A percentile compares a stretch with the other conserved stretches of the same genome.
Evolutionary conservation across 306 rosid species (phyloP).

Genomic region (Castanospermum australe): DNA sequence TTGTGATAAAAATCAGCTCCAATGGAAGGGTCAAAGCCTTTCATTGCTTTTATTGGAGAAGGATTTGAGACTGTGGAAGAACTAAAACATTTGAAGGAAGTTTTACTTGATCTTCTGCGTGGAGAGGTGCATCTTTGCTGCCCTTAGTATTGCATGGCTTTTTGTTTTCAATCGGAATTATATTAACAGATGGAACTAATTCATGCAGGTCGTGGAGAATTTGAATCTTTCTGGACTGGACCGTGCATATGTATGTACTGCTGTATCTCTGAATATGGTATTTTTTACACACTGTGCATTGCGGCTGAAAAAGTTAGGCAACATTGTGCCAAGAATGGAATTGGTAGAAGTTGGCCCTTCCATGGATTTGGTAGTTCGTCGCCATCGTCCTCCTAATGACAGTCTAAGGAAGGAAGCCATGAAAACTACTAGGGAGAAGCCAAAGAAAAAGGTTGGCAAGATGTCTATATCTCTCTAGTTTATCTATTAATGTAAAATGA

Average conservation of each 20-base stretch:
- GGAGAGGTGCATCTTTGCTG: slow-evolving; percentile 65
- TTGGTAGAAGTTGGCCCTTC: slow-evolving; percentile 92
- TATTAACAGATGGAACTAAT: slow-evolving; percentile 1
- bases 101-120: slow-evolving; percentile 74
- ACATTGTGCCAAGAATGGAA: slow-evolving; percentile 85
- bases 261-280: slow-evolving; percentile 72
- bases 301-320: slow-evolving; percentile 84
- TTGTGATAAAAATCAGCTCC: slow-evolving; percentile 84
- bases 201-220: slow-evolving; percentile 76
- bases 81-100: slow-evolving; percentile 88
- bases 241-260: slow-evolving; percentile 74
- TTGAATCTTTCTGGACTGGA: slow-evolving; percentile 84
- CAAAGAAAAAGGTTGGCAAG: slow-evolving; percentile 80
- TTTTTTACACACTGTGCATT: slow-evolving; percentile 83
- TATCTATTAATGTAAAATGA: neutral
- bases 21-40: slow-evolving; percentile 77
- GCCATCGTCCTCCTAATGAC: slow-evolving; percentile 82
- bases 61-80: slow-evolving; percentile 75
- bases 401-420: slow-evolving; percentile 82
- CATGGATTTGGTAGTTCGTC: slow-evolving; percentile 84
- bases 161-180: neutral
- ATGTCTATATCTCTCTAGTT: neutral
- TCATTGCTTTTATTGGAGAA: slow-evolving; percentile 79
- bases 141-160: neutral
- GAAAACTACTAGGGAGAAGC: slow-evolving; percentile 60